Evolutionary conservation across 2,329 filamentous ascomycete genomes (phyloP), one percentile per base, ranked within the genome.

Genomic region (Aspergillus novoparasiticus): DNA sequence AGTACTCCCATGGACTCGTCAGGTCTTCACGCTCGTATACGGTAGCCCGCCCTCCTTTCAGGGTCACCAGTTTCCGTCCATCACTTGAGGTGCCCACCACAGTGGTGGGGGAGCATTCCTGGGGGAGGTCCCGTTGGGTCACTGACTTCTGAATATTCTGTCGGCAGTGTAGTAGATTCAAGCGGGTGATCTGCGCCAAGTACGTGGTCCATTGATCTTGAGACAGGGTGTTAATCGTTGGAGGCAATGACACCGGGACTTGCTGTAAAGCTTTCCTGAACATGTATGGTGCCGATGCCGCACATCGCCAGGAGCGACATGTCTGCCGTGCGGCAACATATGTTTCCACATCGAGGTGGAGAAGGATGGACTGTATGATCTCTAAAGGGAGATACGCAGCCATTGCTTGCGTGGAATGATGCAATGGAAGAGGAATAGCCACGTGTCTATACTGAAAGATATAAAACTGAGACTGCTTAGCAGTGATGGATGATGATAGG

Each of bases 351-450:
- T 69, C 66, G 12, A 66, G 48, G 46, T 63, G 55, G 34, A 63
- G 59, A 10, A 70, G 65, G 51, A 71, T 64, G 26, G 64, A 64
- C 43, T 69, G 67, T 34, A 70, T 59, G 39, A 71, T 61, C 56
- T 71, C 69, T 34, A 59, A 54, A 10, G 69, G 69, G 14, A 71
- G 64, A 41, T 34, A 54, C 23, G 56, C 39, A 30, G 61, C 53
- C 65, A 64, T 64, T 16, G 43, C 43, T 36, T 23, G 21, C 16
- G 26, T 41, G 32, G 19, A 19, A 50, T 36, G 46, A 23, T 14
- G 30, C 32, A 21, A 9, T n/a, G 21, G 30, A 10, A 14, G 51
- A 55, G n/a, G 10, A 55, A 26, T 14, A 28, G 39, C 39, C 32
- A 26, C 3, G 30, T 55, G 9, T 55, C 12, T 54, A 54, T 21